A percentile compares a stretch with the other conserved stretches of the same genome.
Evolutionary conservation across 73 alveolate genomes (phyloP).

Genomic region (Symbiodinium pilosum): DNA sequence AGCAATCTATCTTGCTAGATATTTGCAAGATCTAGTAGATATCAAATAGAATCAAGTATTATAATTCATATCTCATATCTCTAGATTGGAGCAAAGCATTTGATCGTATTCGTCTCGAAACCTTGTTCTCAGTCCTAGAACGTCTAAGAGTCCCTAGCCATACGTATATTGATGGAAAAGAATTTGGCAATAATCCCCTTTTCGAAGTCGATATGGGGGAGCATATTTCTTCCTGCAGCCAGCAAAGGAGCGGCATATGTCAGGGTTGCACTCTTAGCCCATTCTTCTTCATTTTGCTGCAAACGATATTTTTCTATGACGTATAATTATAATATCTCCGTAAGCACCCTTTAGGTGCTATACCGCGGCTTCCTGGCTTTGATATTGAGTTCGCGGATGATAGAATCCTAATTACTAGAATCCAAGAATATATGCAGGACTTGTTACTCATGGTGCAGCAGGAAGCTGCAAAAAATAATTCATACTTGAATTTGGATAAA

Average conservation of each 20-base stretch:
- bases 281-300: not conserved
- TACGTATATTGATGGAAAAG: not conserved
- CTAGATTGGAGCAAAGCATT: constrained; percentile 30
- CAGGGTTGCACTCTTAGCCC: constrained; percentile 28
- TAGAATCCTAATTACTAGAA: not conserved
- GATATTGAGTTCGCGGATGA: constrained; percentile 47
- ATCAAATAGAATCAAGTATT: constrained; percentile 8
- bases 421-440: not conserved
- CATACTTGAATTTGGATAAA: not conserved
- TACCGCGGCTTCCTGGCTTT: not conserved
- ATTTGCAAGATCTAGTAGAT: constrained; percentile 19
- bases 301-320: constrained; percentile 10
- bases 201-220: not conserved
- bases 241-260: constrained; percentile 11
- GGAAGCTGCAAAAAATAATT: constrained; percentile 39
- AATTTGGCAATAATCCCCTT: not conserved
- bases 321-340: not conserved
- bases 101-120: not conserved
- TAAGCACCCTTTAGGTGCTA: constrained; percentile 18
- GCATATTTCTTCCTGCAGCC: not conserved
- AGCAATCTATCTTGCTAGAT: not conserved
- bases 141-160: not conserved
- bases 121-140: not conserved
- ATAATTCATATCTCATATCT: not conserved
- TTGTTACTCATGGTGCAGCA: not conserved